Evolutionary conservation across 2,329 filamentous ascomycete species (phyloP), one percentile per base, ranked within the genome.

Genomic region (Diaporthe citri): DNA sequence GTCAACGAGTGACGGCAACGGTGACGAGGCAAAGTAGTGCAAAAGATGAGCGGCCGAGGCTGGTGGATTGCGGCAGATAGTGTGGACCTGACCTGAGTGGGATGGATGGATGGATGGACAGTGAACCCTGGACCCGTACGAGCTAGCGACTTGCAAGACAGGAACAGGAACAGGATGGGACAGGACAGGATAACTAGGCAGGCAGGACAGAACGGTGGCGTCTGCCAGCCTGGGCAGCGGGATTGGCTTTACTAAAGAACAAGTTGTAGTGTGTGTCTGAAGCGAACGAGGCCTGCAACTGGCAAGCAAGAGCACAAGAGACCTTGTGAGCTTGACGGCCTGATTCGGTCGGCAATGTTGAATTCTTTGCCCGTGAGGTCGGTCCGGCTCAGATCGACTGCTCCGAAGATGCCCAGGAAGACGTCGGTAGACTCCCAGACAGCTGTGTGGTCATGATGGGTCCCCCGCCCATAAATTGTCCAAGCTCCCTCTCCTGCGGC

Each of bases 401-500:
- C 25, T 64, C 59, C 59, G 25, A 64, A 31, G 59, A 64, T 46
- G 59, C 39, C 59, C 25, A 46, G 59, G 59, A 46, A 48, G 41
- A 48, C 7, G 48, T 51, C 28, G 28, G 43, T 39, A 66, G 39
- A 48, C 28, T 46, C n/a, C 4, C 20, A 43, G 13, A 15, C 28
- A 15, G 34, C 17, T 39, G 56, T 62, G 36, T 66, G 31, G 60
- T 48, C 60, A 48, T 51, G 62, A 67, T 67, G 62, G 43, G 28
- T 17, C 43, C 28, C 62, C 62, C 62, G 43, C 62, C 62, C 46
- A 69, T 34, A 39, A 69, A 69, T 52, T 17, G 43, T 55, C 64
- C 46, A 69, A 69, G 64, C 64, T 69, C 64, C 62, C 48, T 67
- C 64, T 25, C n/a, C 60, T 34, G 28, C 41, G 56, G 56, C 56